Evolutionary conservation across 78 protist genomes (phyloP).

Genomic region (Chrysochromulina parva): DNA sequence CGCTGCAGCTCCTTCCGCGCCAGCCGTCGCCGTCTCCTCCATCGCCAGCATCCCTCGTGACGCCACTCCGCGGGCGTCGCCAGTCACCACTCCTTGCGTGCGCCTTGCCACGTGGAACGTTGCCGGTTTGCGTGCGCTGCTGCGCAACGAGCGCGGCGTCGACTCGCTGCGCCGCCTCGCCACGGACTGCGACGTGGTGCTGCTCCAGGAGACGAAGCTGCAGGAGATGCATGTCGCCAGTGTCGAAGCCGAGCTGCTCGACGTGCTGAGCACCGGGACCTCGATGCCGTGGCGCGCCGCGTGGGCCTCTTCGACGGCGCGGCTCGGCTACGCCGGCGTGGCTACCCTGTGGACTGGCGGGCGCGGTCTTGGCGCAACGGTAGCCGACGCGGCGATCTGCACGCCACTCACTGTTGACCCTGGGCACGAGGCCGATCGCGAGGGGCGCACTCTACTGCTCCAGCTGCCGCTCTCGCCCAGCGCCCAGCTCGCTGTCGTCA

Average conservation of each 20-base stretch:
- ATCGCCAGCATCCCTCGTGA: neutral
- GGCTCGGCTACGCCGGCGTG: neutral
- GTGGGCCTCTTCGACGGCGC: neutral
- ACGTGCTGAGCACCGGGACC: neutral
- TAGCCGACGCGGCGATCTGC: neutral
- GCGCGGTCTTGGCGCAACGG: neutral
- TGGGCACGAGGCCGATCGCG: neutral
- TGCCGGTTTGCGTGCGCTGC: neutral
- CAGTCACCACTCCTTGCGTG: neutral
- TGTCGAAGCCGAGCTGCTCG: neutral
- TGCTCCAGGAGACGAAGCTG: constrained; percentile 30
- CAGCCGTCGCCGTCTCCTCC: too few species aligned
- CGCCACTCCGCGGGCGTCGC: neutral
- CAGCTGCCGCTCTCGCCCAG: neutral
- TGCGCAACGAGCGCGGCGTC: neutral
- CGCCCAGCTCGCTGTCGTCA: neutral
- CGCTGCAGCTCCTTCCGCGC: too few species aligned
- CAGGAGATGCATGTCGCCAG: neutral
- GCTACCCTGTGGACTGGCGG: neutral
- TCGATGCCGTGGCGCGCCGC: neutral
- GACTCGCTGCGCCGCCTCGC: neutral
- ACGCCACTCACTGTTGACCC: neutral
- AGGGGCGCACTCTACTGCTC: neutral
- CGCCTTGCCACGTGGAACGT: constrained; percentile 17
- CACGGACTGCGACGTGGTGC: neutral